These are phyloP conservation scores for Trypanosomatidae sp. DNA, from an alignment of 208 protist genomes.

Conservation along the genomic window DNA sequence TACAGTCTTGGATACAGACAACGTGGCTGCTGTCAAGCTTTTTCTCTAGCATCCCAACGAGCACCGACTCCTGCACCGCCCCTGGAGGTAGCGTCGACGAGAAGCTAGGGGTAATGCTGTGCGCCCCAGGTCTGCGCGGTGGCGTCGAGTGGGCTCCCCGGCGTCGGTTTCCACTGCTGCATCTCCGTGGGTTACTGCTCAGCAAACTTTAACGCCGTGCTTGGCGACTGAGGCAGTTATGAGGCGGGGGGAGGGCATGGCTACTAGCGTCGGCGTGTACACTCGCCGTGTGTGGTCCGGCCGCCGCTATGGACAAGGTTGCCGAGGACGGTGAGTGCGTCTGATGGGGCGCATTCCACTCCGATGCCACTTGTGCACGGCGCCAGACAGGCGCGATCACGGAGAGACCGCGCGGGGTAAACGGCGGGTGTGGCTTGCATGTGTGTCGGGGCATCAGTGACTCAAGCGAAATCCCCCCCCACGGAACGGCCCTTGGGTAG, in stretches of 20 bases:
- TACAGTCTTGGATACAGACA: conserved; percentile 31
- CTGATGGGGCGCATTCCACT: background rate
- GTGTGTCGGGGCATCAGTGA: background rate
- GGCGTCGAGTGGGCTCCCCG: conserved; percentile 3
- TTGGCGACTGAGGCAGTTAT: background rate
- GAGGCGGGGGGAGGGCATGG: background rate
- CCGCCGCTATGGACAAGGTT: background rate
- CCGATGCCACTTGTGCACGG: too few relatives aligned
- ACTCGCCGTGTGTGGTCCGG: background rate
- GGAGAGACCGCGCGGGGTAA: background rate
- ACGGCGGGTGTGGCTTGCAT: background rate
- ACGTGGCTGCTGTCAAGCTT: conserved; percentile 22
- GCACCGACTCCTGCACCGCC: conserved; percentile 14
- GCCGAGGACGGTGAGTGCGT: conserved; percentile 4
- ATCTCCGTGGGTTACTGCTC: background rate
- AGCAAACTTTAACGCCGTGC: background rate
- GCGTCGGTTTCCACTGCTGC: background rate
- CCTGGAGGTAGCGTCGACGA: conserved; percentile 15
- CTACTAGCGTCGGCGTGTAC: background rate
- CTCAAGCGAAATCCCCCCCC: conserved; percentile 28
- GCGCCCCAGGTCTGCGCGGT: conserved; percentile 18
- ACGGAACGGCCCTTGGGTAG: conserved; percentile 30
- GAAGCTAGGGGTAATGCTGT: conserved; percentile 12
- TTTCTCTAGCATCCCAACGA: conserved; percentile 11
- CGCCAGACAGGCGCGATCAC: background rate